Percentiles rank a stretch among this genome's conserved stretches.
Conservation (phyloP, 768 basidiomycete species). For the Sarcodon aspratus region DNA sequence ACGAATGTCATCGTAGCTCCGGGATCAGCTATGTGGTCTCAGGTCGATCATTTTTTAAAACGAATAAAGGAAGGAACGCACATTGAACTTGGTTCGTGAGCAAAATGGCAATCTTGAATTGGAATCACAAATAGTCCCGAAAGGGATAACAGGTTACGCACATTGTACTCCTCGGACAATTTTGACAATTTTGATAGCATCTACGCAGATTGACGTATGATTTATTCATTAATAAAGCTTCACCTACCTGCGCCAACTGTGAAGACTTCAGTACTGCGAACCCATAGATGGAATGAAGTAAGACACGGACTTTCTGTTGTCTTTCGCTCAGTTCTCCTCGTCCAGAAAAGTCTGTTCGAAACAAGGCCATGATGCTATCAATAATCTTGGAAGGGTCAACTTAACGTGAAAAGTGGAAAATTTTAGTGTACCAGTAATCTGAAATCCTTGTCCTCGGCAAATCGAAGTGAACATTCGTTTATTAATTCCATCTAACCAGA, state of each 20-base stretch:
- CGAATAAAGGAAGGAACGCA: constrained; percentile 16
- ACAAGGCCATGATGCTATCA: constrained; percentile 96
- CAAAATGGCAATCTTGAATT: constrained; percentile 62
- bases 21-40: constrained; percentile 57
- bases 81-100: constrained; percentile 93
- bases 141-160: constrained; percentile 17
- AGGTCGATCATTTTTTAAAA: not conserved
- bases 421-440: constrained; percentile 41
- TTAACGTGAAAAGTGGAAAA: constrained; percentile 5
- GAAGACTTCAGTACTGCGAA: constrained; percentile 7
- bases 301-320: constrained; percentile 63
- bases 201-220: constrained; percentile 23
- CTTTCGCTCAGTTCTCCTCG: constrained; percentile 90
- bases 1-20: constrained; percentile 95
- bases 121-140: constrained; percentile 1
- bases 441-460: constrained; percentile 84
- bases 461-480: constrained; percentile 78
- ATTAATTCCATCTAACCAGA: constrained; percentile 73
- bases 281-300: not conserved
- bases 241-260: constrained; percentile 70
- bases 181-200: constrained; percentile 90
- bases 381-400: constrained; percentile 47
- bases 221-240: not conserved
- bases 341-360: constrained; percentile 88
- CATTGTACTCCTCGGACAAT: constrained; percentile 87